Conservation (phyloP, 2,329 filamentous ascomycete species). For the Hymenoscyphus occultus region DNA sequence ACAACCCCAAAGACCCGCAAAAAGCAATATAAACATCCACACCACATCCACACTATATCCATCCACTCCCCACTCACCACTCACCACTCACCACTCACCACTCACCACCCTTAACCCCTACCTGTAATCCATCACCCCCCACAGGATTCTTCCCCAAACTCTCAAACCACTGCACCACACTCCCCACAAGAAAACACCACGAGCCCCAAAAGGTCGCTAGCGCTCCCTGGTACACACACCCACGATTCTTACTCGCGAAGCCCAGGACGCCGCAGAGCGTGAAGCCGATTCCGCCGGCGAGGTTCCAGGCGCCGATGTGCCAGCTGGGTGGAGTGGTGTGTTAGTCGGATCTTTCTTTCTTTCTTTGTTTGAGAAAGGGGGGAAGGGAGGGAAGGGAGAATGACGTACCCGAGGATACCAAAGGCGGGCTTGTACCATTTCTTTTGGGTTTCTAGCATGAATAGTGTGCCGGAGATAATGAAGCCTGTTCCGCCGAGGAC, state of each 20-base stretch:
- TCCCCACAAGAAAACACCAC: constrained; percentile 50
- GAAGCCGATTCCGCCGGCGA: constrained; percentile 59
- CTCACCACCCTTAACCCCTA: not conserved
- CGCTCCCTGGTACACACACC: constrained; percentile 46
- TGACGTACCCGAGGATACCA: constrained; percentile 46
- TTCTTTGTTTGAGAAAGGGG: not conserved
- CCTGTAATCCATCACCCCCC: constrained; percentile 22
- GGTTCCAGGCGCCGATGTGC: constrained; percentile 66
- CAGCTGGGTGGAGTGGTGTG: constrained; percentile 38
- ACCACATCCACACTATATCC: not conserved
- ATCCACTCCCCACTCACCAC: not conserved
- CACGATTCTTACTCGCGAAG: constrained; percentile 41
- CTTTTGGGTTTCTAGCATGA: constrained; percentile 64
- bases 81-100: not conserved
- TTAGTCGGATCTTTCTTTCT: not conserved
- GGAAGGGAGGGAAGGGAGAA: not conserved
- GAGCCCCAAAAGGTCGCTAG: constrained; percentile 50
- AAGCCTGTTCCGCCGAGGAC: constrained; percentile 62
- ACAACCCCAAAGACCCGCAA: too few relatives aligned
- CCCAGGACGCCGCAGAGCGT: constrained; percentile 58
- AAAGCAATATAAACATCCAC: too few relatives aligned
- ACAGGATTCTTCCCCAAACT: constrained; percentile 47
- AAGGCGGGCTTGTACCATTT: constrained; percentile 60
- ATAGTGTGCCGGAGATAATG: constrained; percentile 54
- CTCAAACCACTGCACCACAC: constrained; percentile 48